These are phyloP conservation scores for Rheum nobile DNA, from an alignment of 148 eudicot genomes.

Conservation along the genomic window DNA sequence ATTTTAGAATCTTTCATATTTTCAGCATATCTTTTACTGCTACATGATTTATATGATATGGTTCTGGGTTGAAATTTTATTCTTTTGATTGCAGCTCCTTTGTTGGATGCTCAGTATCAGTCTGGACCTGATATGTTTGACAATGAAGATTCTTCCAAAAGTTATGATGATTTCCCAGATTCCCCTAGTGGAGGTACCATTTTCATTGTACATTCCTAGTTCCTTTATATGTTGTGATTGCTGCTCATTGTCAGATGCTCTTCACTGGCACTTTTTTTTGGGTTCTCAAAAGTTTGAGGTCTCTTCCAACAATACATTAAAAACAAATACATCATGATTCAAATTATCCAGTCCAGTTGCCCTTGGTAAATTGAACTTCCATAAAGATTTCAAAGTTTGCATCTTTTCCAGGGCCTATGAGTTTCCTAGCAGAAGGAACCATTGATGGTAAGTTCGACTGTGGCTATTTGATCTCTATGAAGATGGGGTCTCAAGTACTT, in stretches of 20 bases:
- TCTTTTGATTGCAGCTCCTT: constrained; percentile 7
- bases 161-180: not conserved
- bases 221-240: no score
- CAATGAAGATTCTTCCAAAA: constrained; percentile 9
- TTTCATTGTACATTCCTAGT: not conserved
- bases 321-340: no score
- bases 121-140: constrained; percentile 14
- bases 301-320: no score
- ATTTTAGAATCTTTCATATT: not conserved
- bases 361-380: no score
- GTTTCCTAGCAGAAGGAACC: constrained; percentile 37
- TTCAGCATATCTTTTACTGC: not conserved
- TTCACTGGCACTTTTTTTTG: no score
- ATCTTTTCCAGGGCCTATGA: constrained; percentile 5
- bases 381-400: not conserved
- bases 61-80: not conserved
- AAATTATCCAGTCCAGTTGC: no score
- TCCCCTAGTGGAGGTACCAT: constrained; percentile 13
- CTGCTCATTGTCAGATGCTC: no score
- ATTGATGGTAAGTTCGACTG: constrained; percentile 59
- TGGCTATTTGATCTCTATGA: constrained; percentile 61
- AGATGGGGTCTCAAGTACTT: constrained; percentile 36
- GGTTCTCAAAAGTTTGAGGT: no score
- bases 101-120: constrained; percentile 1
- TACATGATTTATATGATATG: not conserved